These are phyloP conservation scores for Kwoniella sp. DNA, from an alignment of 768 basidiomycete genomes.

Conservation along the genomic window DNA sequence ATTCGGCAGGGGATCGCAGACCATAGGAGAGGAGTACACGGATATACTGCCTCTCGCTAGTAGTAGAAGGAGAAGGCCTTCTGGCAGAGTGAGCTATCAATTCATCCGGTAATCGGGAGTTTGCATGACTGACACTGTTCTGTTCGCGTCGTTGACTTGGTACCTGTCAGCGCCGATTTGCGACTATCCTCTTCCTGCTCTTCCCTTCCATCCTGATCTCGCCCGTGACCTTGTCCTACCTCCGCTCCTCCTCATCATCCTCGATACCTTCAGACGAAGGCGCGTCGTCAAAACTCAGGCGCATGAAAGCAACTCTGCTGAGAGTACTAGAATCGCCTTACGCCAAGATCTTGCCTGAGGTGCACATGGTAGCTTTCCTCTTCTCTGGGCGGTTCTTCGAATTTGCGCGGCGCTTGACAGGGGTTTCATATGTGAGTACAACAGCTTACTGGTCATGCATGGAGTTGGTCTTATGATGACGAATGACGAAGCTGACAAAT, in stretches of 20 bases:
- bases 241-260: conserved; percentile 14
- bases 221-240: conserved; percentile 25
- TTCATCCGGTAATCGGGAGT: too few species aligned
- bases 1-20: conserved; percentile 51
- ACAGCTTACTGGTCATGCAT: neutral
- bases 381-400: conserved; percentile 52
- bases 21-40: conserved; percentile 57
- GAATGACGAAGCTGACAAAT: neutral
- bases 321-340: conserved; percentile 36
- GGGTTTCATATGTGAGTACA: conserved; percentile 52
- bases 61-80: conserved; percentile 13
- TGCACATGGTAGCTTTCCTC: conserved; percentile 53
- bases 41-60: conserved; percentile 51
- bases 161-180: conserved; percentile 39
- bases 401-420: conserved; percentile 49
- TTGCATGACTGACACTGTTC: too few species aligned
- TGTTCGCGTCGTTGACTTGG: neutral
- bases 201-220: conserved; percentile 36
- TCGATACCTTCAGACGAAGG: neutral
- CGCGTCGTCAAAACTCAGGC: neutral
- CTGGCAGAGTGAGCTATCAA: neutral
- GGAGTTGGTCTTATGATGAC: neutral
- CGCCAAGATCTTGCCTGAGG: conserved; percentile 40
- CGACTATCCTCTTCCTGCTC: conserved; percentile 42
- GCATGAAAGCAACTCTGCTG: conserved; percentile 5